Conservation (phyloP, 2,329 filamentous ascomycete species). For the Dissoconium aciculare region DNA sequence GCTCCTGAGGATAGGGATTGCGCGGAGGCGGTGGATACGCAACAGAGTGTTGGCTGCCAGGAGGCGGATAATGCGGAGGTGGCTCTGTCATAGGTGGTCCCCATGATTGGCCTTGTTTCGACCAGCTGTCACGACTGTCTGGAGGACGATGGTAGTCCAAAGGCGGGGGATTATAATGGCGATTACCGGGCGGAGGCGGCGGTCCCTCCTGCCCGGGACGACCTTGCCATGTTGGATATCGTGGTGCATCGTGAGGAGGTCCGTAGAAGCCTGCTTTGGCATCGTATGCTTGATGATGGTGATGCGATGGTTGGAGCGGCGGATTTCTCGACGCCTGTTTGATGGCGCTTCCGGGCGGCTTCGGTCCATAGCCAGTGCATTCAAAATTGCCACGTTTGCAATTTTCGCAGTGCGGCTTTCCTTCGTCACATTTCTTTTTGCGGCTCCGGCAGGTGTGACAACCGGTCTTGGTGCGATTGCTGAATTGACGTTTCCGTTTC, state of each 20-base stretch:
- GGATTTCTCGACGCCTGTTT: constrained; percentile 5
- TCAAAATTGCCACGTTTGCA: constrained; percentile 80
- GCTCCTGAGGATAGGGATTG: constrained; percentile 1
- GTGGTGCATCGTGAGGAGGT: not conserved
- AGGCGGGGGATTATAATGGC: constrained; percentile 5
- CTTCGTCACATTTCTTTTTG: constrained; percentile 98
- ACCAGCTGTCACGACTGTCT: constrained; percentile 9
- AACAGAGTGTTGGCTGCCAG: constrained; percentile 5
- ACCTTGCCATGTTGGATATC: not conserved
- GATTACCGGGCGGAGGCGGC: constrained; percentile 3
- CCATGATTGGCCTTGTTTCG: too few species aligned
- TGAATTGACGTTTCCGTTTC: constrained; percentile 68
- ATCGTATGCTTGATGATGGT: constrained; percentile 2
- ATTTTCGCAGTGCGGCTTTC: constrained; percentile 83
- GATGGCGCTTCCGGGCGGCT: constrained; percentile 12
- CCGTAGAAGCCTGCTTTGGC: not conserved
- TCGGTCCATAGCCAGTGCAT: constrained; percentile 68
- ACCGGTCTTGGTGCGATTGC: constrained; percentile 88
- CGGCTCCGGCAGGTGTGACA: constrained; percentile 81
- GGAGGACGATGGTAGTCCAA: constrained; percentile 7
- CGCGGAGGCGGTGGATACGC: constrained; percentile 7
- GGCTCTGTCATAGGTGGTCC: constrained; percentile 2
- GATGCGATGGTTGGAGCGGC: constrained; percentile 9
- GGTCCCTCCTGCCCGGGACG: not conserved
- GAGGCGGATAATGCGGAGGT: constrained; percentile 3